phyloP scores from a whole-genome alignment of 176 grass and related monocot genomes.

The Eragrostis nindensis region DNA sequence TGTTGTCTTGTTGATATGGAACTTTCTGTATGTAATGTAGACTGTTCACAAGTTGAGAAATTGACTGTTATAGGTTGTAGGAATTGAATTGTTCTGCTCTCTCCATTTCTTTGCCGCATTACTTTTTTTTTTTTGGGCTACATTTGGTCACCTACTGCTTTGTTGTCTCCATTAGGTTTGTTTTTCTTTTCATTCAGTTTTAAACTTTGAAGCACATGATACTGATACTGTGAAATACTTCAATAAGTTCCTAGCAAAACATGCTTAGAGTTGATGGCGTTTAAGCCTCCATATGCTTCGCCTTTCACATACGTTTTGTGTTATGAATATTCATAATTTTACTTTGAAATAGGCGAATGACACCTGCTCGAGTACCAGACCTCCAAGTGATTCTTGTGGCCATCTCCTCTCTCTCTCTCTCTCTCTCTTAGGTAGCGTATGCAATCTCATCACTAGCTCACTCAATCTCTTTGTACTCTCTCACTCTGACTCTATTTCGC shows the following conservation, averaged over 20 bases:
- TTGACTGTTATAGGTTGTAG: not conserved
- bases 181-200: not conserved
- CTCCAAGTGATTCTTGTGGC: not conserved
- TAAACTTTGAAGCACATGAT: not conserved
- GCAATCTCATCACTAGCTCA: no score
- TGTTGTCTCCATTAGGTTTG: not conserved
- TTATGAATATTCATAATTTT: not conserved
- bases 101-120: not conserved
- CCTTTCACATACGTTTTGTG: not conserved
- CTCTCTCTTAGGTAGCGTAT: no score
- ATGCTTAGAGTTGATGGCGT: not conserved
- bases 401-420: no score
- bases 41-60: not conserved
- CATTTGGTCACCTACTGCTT: not conserved
- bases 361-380: not conserved
- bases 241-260: not conserved
- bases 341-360: not conserved
- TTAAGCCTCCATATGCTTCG: not conserved
- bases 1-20: slow-evolving; percentile 3
- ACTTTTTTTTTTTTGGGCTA: not conserved
- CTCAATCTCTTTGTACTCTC: no score
- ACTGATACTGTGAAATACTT: not conserved
- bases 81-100: not conserved
- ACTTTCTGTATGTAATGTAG: not conserved
- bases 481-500: no score